phyloP scores from a whole-genome alignment of 495 filamentous ascomycete genomes.

The Penicillium bovifimosum region DNA sequence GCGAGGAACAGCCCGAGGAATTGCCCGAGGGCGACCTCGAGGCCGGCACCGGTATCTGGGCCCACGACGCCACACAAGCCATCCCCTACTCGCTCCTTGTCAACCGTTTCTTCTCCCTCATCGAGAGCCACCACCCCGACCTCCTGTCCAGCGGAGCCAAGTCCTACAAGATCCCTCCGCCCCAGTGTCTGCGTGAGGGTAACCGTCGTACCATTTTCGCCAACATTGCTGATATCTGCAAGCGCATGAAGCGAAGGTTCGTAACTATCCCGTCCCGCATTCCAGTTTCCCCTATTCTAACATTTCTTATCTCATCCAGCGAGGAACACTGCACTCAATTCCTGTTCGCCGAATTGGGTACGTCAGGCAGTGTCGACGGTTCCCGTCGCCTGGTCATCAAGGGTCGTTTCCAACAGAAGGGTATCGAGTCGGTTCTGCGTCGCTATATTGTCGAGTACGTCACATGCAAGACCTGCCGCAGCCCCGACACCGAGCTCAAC shows the following conservation, averaged over 20 bases:
- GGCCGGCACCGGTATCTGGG: constrained; percentile 91
- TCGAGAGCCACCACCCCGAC: constrained; percentile 91
- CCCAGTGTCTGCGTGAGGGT: constrained; percentile 98
- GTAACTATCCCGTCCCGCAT: background rate
- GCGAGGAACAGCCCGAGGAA: constrained; percentile 46
- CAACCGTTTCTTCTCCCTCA: constrained; percentile 82
- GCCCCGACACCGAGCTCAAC: constrained; percentile 90
- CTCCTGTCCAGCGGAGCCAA: constrained; percentile 78
- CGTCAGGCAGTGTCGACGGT: constrained; percentile 89
- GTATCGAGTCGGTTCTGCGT: constrained; percentile 91
- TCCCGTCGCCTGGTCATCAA: constrained; percentile 92
- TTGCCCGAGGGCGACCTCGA: constrained; percentile 70
- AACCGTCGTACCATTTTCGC: constrained; percentile 99
- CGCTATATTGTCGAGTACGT: constrained; percentile 98
- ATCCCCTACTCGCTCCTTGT: constrained; percentile 84
- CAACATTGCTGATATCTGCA: constrained; percentile 89
- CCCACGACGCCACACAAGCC: constrained; percentile 65
- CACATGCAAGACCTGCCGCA: constrained; percentile 94
- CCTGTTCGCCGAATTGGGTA: constrained; percentile 96
- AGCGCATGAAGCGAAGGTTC: constrained; percentile 77
- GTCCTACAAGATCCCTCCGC: constrained; percentile 97
- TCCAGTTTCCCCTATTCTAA: background rate
- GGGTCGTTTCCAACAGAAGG: constrained; percentile 97
- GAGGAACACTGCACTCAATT: constrained; percentile 97
- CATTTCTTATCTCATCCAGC: constrained; percentile 29